Base-by-base conservation (phyloP, 2,329 filamentous ascomycete species). In the Trichoderma pleuroti region DNA sequence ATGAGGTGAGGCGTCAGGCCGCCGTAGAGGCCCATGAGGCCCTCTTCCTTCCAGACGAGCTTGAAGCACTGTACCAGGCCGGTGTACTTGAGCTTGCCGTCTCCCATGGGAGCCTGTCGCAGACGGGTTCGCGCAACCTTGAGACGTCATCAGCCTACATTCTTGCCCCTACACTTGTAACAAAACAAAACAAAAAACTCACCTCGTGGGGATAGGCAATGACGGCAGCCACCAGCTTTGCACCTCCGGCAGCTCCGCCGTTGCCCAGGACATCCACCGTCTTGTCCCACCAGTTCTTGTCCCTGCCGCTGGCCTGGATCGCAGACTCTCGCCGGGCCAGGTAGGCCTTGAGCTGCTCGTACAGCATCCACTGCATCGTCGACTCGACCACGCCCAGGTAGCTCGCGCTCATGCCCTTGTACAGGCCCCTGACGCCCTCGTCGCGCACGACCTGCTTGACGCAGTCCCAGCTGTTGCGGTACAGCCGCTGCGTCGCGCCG, bases 191-290 rank as follows among this genome's bases (percentile, higher is more conserved):
- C 30, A 65, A 39, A 52, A 16, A 36, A 78, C 85, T 73, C 76
- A 94, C 92, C 86, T 98, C 95, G 78, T 98, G 95, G 1, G 95
- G 95, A 83, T 98, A 98, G 24, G 94, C 95, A 74, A 93, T 83
- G 54, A 96, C 84, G 36, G 93, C 92, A 12, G 95, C 94, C 70
- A 97, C 82, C 70, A 97, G 87, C 82, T 98, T 98, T 16, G 94
- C 93, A 42, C 89, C 87, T 61, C 94, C 94, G 7, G 94, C 93
- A 49, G 93, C 92, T 67, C 88, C 88, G 49, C 93, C 83, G 76
- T 93, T 94, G 70, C 94, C 93, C 24, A 90, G 91, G 90, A 91
- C 95, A 73, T 91, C 87, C 42, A 97, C 86, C 0, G 89, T 88
- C 71, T 88, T 85, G 76, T 98, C 94, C 90, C 91, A 93, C 74